Evolutionary conservation across 108 stramenopile genomes (phyloP), one percentile per base, ranked within the genome.

Genomic region (Seminavis robusta): DNA sequence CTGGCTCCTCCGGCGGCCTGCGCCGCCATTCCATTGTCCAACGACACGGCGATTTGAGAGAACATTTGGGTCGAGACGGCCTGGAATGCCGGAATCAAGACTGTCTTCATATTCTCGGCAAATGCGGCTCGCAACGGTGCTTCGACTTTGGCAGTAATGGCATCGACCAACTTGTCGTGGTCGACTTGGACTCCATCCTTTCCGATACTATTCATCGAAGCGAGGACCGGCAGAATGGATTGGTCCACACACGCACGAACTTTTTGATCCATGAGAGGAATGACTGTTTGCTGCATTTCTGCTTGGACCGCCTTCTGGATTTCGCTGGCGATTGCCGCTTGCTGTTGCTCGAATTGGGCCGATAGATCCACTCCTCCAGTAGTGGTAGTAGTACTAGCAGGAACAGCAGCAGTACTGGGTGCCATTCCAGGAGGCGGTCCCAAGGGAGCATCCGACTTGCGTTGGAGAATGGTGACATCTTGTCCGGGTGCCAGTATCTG

Each of bases 11-110:
- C 51, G 9, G 42, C 45, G 9, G 41, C 37, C 9, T 65, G 48
- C 36, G 74, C 34, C 39, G 78, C 69, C n/a, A n/a, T n/a, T n/a
- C n/a, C n/a, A 40, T 63, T 40, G 13, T 76, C 68, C 31, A 86
- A 25, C 17, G 50, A 42, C 20, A 46, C 52, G 17, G 77, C 56
- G 17, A 83, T 63, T 47, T 90, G 74, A 29, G 64, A 32, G 29
- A 88, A 74, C 57, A 94, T 78, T 47, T 88, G 84, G 13, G 71
- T 70, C 0, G 83, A 72, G 2, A 81, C 72, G 1, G 86, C 69
- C 47, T 90, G 81, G 52, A 84, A 64, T 8, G 88, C 75, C 23
- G 92, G 92, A 24, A 94, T 76, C 45, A 90, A 70, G 13, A 84
- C 79, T 37, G 61, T 80, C 23, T 63, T 69, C 66, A 94, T 74